Conservation (phyloP, 2,329 filamentous ascomycete species). For the Alternaria postmessia region DNA sequence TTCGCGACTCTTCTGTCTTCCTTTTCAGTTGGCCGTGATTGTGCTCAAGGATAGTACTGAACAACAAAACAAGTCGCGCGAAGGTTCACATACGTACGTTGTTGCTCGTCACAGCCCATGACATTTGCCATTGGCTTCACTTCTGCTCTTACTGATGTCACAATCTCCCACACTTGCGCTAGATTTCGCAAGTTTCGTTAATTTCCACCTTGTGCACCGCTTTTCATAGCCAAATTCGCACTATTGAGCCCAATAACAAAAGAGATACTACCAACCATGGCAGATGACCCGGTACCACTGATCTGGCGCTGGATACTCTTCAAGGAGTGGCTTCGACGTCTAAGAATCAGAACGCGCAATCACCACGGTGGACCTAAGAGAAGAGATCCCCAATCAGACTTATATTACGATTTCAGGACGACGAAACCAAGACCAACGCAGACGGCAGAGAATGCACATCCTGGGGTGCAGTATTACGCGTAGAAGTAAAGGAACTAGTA, state of each 20-base stretch:
- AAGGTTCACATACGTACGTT: neutral
- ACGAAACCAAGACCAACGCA: neutral
- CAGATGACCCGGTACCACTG: neutral
- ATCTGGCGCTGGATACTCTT: neutral
- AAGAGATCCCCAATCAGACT: neutral
- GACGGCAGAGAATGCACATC: constrained; percentile 4
- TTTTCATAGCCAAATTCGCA: too few species aligned
- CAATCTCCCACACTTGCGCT: neutral
- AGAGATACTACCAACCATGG: neutral
- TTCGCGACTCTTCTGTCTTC: neutral
- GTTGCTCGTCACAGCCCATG: neutral
- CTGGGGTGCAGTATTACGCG: constrained; percentile 3
- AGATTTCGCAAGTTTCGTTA: too few species aligned
- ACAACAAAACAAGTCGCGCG: neutral
- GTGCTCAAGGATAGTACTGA: too few species aligned
- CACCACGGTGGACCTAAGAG: constrained; percentile 4
- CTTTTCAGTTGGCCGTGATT: neutral
- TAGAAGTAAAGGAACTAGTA: neutral
- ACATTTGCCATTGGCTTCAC: neutral
- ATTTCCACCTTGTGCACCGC: neutral
- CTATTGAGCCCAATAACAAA: neutral
- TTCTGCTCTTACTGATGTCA: neutral
- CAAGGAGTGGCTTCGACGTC: constrained; percentile 7
- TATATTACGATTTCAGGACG: constrained; percentile 11
- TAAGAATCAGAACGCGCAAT: constrained; percentile 3